Evolutionary conservation across 495 filamentous ascomycete species (phyloP), one percentile per base, ranked within the genome.

Genomic region (Neurospora cerealis): DNA sequence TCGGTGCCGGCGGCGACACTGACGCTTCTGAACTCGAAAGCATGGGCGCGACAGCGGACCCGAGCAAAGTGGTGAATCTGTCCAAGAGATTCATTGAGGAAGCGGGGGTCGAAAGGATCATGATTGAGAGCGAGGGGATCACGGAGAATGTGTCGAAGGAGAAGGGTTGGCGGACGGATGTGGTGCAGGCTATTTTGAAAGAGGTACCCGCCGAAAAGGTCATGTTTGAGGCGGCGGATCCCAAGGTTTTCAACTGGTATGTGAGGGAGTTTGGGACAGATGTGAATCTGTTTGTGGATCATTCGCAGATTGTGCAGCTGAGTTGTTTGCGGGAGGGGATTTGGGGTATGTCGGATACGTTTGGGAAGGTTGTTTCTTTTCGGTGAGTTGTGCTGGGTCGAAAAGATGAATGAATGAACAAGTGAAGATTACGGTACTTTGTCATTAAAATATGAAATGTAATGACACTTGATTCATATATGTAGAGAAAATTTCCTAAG

Each of bases 161-260:
- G 11, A 81, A 78, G 66, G 79, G 80, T 21, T 89, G 88, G 88
- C 79, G 86, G 44, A 89, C 87, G 3, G 87, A 89, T 73, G 87
- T 89, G 19, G 85, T 89, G 5, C 85, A 84, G n/a, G 79, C 76
- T 36, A 87, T 89, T 69, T 81, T 89, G 79, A 84, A 85, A 69
- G 86, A 87, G 71, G 74, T 90, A 28, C 87, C 87, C 1, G 72
- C 81, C 13, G 87, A 89, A 74, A 83, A 83, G 0, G 86, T 90
- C 69, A 90, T 90, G 88, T 89, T 89, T 78, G 88, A 90, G 77
- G 88, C 88, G 34, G 88, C 88, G 2, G 88, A 89, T 70, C 87
- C 87, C 2, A 80, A 69, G 60, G 87, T 89, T 5, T 89, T 86
- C 71, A 88, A 88, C 48, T 89, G 88, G 88, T 90, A 86, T 78